Evolutionary conservation across 441 rosid genomes (phyloP).

Genomic region (Geranium incanum): DNA sequence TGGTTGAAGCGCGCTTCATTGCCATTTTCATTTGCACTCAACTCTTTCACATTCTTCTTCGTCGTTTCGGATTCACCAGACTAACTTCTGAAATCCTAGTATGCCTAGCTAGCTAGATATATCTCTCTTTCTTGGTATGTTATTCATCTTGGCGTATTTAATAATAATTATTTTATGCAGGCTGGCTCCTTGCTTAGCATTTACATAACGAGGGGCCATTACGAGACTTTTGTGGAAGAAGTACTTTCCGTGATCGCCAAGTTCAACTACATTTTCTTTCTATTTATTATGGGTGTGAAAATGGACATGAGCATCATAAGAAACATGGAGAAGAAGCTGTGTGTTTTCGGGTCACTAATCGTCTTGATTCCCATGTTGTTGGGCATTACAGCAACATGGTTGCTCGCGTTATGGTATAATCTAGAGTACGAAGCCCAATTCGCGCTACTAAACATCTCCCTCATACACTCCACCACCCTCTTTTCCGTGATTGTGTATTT

Average conservation of each 20-base stretch:
- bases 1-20: background rate
- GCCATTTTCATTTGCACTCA: background rate
- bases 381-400: too few relatives aligned
- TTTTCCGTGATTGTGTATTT: conserved; percentile 43
- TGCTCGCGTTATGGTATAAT: too few relatives aligned
- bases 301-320: conserved; percentile 33
- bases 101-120: too few relatives aligned
- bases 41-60: background rate
- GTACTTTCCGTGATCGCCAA: background rate
- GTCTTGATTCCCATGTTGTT: conserved; percentile 26
- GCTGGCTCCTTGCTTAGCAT: background rate
- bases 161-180: background rate
- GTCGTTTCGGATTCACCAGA: background rate
- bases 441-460: background rate
- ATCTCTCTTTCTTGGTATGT: too few relatives aligned
- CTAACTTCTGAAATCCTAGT: background rate
- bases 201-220: background rate
- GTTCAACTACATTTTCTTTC: conserved; percentile 30
- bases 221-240: background rate
- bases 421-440: too few relatives aligned
- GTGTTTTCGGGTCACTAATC: conserved; percentile 30
- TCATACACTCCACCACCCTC: conserved; percentile 28
- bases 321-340: conserved; percentile 27
- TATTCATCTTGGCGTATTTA: too few relatives aligned
- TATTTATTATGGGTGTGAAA: conserved; percentile 51